A percentile compares a stretch with the other conserved stretches of the same genome.
Evolutionary conservation across 2,329 filamentous ascomycete genomes (phyloP).

Genomic region (Geosmithia morbida): DNA sequence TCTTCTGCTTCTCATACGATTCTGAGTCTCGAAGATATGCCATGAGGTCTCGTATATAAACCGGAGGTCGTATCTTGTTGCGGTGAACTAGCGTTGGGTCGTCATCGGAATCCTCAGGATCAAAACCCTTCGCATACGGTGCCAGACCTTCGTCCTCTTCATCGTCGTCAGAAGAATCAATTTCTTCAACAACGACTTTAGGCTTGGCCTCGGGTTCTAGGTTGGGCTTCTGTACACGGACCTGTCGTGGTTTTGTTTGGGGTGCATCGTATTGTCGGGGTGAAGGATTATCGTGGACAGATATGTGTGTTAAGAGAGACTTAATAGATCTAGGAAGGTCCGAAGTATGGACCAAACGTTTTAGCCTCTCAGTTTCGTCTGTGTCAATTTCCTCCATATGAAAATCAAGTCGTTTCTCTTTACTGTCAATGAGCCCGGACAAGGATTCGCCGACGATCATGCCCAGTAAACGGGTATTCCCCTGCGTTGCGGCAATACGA

Average conservation of each 20-base stretch:
- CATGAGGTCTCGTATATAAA: slow-evolving; percentile 82
- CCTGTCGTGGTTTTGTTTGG: slow-evolving; percentile 6
- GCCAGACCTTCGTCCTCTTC: slow-evolving; percentile 51
- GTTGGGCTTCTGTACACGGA: slow-evolving; percentile 13
- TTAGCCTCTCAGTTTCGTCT: slow-evolving; percentile 63
- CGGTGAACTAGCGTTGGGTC: slow-evolving; percentile 77
- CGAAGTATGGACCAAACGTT: slow-evolving; percentile 43
- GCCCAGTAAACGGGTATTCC: slow-evolving; percentile 65
- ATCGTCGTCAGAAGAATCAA: slow-evolving; percentile 40
- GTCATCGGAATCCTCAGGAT: slow-evolving; percentile 83
- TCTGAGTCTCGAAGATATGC: slow-evolving; percentile 66
- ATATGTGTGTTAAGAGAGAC: slow-evolving; percentile 5
- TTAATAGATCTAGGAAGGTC: slow-evolving; percentile 49
- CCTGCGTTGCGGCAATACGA: slow-evolving; percentile 63
- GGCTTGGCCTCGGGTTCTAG: slow-evolving; percentile 13
- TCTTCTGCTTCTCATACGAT: slow-evolving; percentile 68
- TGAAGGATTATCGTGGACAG: background rate
- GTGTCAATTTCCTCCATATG: slow-evolving; percentile 65
- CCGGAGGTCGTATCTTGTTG: slow-evolving; percentile 70
- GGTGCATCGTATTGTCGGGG: slow-evolving; percentile 5
- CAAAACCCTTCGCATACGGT: slow-evolving; percentile 75
- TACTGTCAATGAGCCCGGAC: slow-evolving; percentile 48
- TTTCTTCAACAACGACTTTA: slow-evolving; percentile 48
- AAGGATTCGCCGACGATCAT: slow-evolving; percentile 73
- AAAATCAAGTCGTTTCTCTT: slow-evolving; percentile 65